Conservation (phyloP, 495 filamentous ascomycete genomes). For the Hapsidospora chrysogenum region DNA sequence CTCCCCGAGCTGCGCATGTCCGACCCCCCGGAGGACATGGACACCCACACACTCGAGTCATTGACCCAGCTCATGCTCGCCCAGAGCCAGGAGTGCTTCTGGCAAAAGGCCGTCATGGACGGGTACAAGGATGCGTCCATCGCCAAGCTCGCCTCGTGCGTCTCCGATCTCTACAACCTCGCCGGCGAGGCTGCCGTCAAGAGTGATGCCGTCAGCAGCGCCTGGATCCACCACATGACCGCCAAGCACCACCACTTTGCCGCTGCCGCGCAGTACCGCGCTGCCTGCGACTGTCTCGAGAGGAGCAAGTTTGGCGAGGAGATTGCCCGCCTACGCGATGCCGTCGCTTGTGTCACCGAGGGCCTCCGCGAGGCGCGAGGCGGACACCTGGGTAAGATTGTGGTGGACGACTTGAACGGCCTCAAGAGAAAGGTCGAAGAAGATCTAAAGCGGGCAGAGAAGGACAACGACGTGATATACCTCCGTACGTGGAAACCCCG, state of each 20-base stretch:
- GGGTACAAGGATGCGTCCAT: slow-evolving; percentile 81
- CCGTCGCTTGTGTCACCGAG: slow-evolving; percentile 67
- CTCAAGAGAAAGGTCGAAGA: slow-evolving; percentile 70
- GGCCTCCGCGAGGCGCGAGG: slow-evolving; percentile 64
- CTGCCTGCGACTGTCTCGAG: slow-evolving; percentile 81
- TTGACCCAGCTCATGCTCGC: slow-evolving; percentile 72
- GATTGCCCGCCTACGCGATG: slow-evolving; percentile 71
- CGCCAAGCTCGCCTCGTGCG: slow-evolving; percentile 76
- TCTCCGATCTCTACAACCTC: slow-evolving; percentile 78
- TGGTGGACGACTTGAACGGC: slow-evolving; percentile 67
- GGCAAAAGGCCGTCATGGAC: slow-evolving; percentile 94
- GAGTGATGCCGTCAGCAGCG: slow-evolving; percentile 73
- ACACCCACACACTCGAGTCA: slow-evolving; percentile 67
- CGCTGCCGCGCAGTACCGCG: slow-evolving; percentile 88
- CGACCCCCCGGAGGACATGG: slow-evolving; percentile 86
- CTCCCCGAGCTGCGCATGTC: slow-evolving; percentile 72
- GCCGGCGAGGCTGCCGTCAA: slow-evolving; percentile 76
- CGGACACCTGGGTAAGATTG: slow-evolving; percentile 66
- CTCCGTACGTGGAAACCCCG: slow-evolving; percentile 27
- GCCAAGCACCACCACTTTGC: slow-evolving; percentile 98
- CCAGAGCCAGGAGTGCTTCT: slow-evolving; percentile 93
- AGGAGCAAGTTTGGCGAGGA: slow-evolving; percentile 94
- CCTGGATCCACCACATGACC: slow-evolving; percentile 97
- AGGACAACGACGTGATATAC: slow-evolving; percentile 93
- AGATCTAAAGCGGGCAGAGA: slow-evolving; percentile 82